Conservation (phyloP, 2,329 filamentous ascomycete species). For the Rutstroemia sp. region DNA sequence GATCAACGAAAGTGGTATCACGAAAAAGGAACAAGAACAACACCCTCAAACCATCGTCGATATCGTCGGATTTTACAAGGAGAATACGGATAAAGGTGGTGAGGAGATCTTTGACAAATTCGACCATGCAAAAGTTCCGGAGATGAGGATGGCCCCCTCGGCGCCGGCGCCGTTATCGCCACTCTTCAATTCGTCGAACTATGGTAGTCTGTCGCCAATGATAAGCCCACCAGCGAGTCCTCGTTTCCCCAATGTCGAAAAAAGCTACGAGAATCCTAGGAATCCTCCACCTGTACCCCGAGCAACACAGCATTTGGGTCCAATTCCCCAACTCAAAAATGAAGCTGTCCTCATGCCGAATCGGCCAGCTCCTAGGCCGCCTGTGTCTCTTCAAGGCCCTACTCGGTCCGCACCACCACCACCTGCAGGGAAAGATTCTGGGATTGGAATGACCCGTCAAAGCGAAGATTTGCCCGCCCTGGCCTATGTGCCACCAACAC, state of each 20-base stretch:
- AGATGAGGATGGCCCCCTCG: constrained; percentile 36
- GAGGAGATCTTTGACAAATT: constrained; percentile 94
- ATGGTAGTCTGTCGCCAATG: constrained; percentile 42
- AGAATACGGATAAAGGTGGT: constrained; percentile 70
- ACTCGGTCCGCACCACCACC: constrained; percentile 49
- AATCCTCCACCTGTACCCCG: constrained; percentile 81
- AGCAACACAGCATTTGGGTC: constrained; percentile 28
- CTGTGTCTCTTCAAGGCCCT: constrained; percentile 62
- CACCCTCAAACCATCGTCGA: constrained; percentile 94
- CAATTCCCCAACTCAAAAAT: constrained; percentile 36
- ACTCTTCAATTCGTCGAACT: constrained; percentile 46
- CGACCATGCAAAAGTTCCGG: constrained; percentile 66
- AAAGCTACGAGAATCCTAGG: constrained; percentile 95
- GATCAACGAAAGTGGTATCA: constrained; percentile 91
- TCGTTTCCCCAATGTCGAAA: constrained; percentile 82
- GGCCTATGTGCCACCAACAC: constrained; percentile 27
- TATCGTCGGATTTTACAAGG: constrained; percentile 95
- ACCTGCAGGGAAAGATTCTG: constrained; percentile 53
- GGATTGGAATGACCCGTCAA: constrained; percentile 52
- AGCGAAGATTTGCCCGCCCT: constrained; percentile 43
- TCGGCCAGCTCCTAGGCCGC: constrained; percentile 83
- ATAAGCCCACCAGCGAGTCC: constrained; percentile 72
- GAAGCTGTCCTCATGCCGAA: constrained; percentile 64
- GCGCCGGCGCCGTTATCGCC: constrained; percentile 22
- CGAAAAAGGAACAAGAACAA: constrained; percentile 90